phyloP scores from a whole-genome alignment of 441 rosid genomes.

The Iberis amara region DNA sequence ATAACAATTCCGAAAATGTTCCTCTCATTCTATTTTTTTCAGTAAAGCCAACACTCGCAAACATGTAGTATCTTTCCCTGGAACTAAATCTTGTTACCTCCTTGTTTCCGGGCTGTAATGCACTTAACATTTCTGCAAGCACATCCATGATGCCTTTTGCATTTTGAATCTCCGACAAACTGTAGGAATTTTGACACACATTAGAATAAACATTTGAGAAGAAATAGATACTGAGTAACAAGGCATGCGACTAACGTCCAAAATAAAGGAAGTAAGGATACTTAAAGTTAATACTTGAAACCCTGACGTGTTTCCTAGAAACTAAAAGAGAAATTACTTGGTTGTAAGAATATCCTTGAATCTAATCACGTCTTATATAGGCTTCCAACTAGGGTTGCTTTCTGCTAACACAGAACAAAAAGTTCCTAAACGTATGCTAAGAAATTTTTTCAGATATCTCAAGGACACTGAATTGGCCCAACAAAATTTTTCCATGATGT shows the following conservation, averaged over 20 bases:
- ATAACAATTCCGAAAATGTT: slow-evolving; percentile 7
- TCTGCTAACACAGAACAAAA: slow-evolving; percentile 3
- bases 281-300: slow-evolving; percentile 1
- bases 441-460: too few species aligned
- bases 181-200: slow-evolving; percentile 33
- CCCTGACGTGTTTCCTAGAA: background rate
- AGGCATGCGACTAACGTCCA: slow-evolving; percentile 13
- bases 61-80: slow-evolving; percentile 10
- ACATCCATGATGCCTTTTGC: slow-evolving; percentile 98
- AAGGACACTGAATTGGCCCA: background rate
- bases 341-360: background rate
- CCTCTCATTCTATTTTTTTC: background rate
- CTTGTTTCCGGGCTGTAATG: slow-evolving; percentile 79
- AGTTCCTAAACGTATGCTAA: background rate
- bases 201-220: slow-evolving; percentile 14
- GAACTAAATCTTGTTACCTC: slow-evolving; percentile 52
- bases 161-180: slow-evolving; percentile 96
- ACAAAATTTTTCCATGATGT: background rate
- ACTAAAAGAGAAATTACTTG: slow-evolving; percentile 1
- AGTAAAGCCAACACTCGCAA: slow-evolving; percentile 5
- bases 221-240: slow-evolving; percentile 17
- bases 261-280: slow-evolving; percentile 3
- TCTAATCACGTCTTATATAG: slow-evolving; percentile 12
- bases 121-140: slow-evolving; percentile 93
- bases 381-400: slow-evolving; percentile 7